Evolutionary conservation across 2,329 filamentous ascomycete genomes (phyloP), one percentile per base, ranked within the genome.

Genomic region (Alternaria hordeiaustralica): DNA sequence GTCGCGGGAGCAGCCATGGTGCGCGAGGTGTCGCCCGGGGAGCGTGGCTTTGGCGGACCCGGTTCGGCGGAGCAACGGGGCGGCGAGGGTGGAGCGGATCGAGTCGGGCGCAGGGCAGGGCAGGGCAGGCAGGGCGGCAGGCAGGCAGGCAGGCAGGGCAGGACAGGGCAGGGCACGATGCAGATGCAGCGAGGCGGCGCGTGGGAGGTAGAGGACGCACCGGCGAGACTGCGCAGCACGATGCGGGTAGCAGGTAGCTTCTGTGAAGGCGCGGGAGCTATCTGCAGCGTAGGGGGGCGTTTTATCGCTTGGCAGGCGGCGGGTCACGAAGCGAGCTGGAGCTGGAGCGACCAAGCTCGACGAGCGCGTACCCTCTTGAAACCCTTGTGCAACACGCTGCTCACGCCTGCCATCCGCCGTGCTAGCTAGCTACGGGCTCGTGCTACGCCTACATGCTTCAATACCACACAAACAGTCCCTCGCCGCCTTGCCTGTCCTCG

Each of bases 1-100:
- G 94, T 95, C 77, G 92, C 92, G 66, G 90, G 91, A 82, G 92
- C 91, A 87, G 95, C 95, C 86, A 88, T 91, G 60, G 68, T 65
- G 65, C 64, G 54, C 55, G 66, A 55, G 18, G 66, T 60, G 67
- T 71, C 58, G 71, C 71, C 66, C 66, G 71, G 67, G 70, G 69
- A 71, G 64, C 65, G 71, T 71, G 45, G 61, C 55, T 51, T 57
- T 65, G 57, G 68, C 67, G 64, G 66, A 64, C 71, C 70, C 69
- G 67, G 71, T 66, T 66, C 65, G 69, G 70, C 64, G 66, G 70
- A 64, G 68, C 63, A 63, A 67, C 66, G 65, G 68, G 64, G 47
- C 58, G 61, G 64, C 53, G 59, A 44, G 50, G 58, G 59, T 44
- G 50, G 58, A 59, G 66, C 67, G 63, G 54, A 61, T 51, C 54